Percentiles rank a stretch among this genome's conserved stretches.
These are phyloP conservation scores for Fraxinus velutina DNA, from an alignment of 305 asterid genomes.

Conservation along the genomic window DNA sequence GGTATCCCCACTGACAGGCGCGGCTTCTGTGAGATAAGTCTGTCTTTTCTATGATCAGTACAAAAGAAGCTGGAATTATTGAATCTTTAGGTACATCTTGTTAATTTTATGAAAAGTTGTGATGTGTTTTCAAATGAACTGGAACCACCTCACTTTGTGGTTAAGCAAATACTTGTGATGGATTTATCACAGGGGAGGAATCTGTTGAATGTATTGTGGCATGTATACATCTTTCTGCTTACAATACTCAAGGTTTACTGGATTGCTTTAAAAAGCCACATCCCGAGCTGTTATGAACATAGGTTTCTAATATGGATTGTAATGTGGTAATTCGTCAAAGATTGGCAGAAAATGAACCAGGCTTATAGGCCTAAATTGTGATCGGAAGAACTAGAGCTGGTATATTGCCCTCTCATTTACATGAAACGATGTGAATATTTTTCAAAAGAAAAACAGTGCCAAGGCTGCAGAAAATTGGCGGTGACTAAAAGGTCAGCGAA, in stretches of 20 bases:
- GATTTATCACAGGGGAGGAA: not conserved
- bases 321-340: not conserved
- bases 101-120: slow-evolving; percentile 25
- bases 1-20: slow-evolving; percentile 20
- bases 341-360: not conserved
- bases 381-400: not conserved
- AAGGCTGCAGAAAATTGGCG: not conserved
- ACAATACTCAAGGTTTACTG: not conserved
- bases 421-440: not conserved
- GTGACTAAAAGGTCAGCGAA: not conserved
- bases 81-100: slow-evolving; percentile 27
- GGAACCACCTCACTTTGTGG: not conserved
- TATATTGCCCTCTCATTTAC: not conserved
- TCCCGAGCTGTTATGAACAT: not conserved
- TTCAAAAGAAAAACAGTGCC: not conserved
- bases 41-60: slow-evolving; percentile 23
- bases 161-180: not conserved
- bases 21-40: slow-evolving; percentile 19
- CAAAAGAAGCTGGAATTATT: slow-evolving; percentile 21
- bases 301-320: not conserved
- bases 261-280: not conserved
- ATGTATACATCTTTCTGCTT: not conserved
- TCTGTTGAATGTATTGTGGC: not conserved
- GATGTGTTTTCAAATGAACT: not conserved
- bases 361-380: not conserved